These are phyloP conservation scores for Yamadazyma jaroonii DNA, from an alignment of 1,139 yeast genomes.

Conservation along the genomic window DNA sequence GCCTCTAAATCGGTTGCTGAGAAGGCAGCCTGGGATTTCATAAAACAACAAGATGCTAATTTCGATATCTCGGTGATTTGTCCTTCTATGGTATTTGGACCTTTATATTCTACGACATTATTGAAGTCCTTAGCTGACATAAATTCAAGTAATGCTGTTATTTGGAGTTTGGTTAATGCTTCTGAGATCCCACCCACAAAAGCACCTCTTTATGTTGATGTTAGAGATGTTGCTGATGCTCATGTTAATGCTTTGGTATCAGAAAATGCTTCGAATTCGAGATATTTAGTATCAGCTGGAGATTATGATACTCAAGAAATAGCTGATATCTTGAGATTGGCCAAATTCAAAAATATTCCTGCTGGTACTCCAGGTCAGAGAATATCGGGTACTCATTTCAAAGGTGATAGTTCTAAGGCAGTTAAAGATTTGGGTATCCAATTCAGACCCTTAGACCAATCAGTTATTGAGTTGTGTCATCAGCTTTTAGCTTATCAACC, in stretches of 20 bases:
- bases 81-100: slow-evolving; percentile 39
- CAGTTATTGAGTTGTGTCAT: slow-evolving; percentile 38
- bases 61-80: slow-evolving; percentile 25
- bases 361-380: slow-evolving; percentile 21
- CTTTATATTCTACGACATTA: slow-evolving; percentile 26
- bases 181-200: slow-evolving; percentile 17
- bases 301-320: slow-evolving; percentile 25
- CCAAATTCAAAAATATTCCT: slow-evolving; percentile 12
- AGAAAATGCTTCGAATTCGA: slow-evolving; percentile 20
- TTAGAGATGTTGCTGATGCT: slow-evolving; percentile 39
- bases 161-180: slow-evolving; percentile 20
- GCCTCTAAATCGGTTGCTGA: slow-evolving; percentile 33
- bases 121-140: slow-evolving; percentile 17
- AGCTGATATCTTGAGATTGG: slow-evolving; percentile 19
- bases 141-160: slow-evolving; percentile 20
- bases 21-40: slow-evolving; percentile 53
- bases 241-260: slow-evolving; percentile 28
- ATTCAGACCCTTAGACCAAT: slow-evolving; percentile 31
- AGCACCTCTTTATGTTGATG: slow-evolving; percentile 35
- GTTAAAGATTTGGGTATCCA: slow-evolving; percentile 17
- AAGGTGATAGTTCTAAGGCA: slow-evolving; percentile 20
- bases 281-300: slow-evolving; percentile 29
- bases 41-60: slow-evolving; percentile 22
- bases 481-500: slow-evolving; percentile 21
- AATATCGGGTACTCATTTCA: slow-evolving; percentile 20